Percentiles rank a stretch among this genome's conserved stretches.
Evolutionary conservation across 805 yeast genomes (phyloP).

Genomic region (Yarrowia porcina): DNA sequence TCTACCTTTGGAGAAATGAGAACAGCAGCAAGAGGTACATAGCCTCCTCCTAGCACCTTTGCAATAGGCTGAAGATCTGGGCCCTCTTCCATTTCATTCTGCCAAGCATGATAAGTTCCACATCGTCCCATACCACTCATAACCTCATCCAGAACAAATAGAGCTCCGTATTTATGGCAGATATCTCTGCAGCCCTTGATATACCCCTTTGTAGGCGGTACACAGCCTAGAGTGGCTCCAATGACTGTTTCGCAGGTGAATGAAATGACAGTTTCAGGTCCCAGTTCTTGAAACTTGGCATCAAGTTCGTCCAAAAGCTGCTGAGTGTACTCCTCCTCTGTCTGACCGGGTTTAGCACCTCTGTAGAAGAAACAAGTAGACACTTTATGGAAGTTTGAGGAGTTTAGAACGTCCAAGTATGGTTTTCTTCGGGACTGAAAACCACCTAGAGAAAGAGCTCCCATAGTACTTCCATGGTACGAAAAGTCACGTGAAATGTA

Average conservation of each 20-base stretch:
- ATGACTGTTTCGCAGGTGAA: slow-evolving; percentile 48
- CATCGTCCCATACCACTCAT: slow-evolving; percentile 57
- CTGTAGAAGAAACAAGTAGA: slow-evolving; percentile 32
- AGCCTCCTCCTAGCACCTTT: slow-evolving; percentile 39
- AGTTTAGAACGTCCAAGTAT: not conserved
- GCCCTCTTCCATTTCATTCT: slow-evolving; percentile 42
- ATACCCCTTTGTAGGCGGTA: slow-evolving; percentile 48
- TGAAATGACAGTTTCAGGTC: slow-evolving; percentile 46
- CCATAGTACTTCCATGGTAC: slow-evolving; percentile 50
- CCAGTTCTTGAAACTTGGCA: slow-evolving; percentile 43
- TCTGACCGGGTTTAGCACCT: slow-evolving; percentile 38
- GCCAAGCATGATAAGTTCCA: slow-evolving; percentile 48
- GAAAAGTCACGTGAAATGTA: slow-evolving; percentile 46
- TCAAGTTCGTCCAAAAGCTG: slow-evolving; percentile 45
- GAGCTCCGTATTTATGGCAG: slow-evolving; percentile 51
- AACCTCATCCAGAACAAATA: slow-evolving; percentile 53
- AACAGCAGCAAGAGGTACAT: slow-evolving; percentile 44
- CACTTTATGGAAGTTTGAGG: slow-evolving; percentile 7
- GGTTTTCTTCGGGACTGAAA: not conserved
- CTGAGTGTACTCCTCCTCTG: slow-evolving; percentile 43
- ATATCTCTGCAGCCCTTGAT: slow-evolving; percentile 47
- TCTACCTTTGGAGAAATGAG: slow-evolving; percentile 16
- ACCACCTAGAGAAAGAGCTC: slow-evolving; percentile 1
- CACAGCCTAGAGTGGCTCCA: slow-evolving; percentile 48
- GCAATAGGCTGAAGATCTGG: slow-evolving; percentile 47